Conservation (phyloP, 2,329 filamentous ascomycete species). For the Aureobasidium vineae region DNA sequence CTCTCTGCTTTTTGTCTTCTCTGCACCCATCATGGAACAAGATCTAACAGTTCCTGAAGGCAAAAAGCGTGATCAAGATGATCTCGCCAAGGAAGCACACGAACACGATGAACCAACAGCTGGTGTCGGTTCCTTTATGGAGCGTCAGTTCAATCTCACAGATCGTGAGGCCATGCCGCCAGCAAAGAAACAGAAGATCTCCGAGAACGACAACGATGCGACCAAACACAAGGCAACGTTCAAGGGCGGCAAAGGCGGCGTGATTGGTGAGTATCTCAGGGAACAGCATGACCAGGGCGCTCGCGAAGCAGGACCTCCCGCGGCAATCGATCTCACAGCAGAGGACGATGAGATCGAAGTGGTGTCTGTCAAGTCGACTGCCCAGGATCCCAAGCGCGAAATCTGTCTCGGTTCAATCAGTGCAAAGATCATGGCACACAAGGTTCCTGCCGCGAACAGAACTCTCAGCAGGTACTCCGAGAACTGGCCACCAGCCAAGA, state of each 20-base stretch:
- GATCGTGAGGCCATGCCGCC: conserved; percentile 60
- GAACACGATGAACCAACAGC: conserved; percentile 28
- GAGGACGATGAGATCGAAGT: conserved; percentile 34
- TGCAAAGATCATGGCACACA: conserved; percentile 28
- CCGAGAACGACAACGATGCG: conserved; percentile 32
- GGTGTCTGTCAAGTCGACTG: conserved; percentile 25
- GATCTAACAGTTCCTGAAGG: conserved; percentile 1
- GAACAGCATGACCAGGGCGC: conserved; percentile 54
- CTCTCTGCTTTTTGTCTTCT: not conserved
- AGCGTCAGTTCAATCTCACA: conserved; percentile 72
- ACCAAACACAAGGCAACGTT: conserved; percentile 47
- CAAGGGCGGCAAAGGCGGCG: conserved; percentile 51
- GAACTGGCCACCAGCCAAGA: conserved; percentile 30
- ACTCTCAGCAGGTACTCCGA: conserved; percentile 61
- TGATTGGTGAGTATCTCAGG: conserved; percentile 63
- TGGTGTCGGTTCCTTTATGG: conserved; percentile 60
- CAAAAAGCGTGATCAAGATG: conserved; percentile 8
- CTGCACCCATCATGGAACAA: not conserved
- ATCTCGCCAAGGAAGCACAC: conserved; percentile 13
- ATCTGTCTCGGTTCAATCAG: conserved; percentile 29
- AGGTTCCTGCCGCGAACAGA: conserved; percentile 27
- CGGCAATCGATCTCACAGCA: conserved; percentile 54
- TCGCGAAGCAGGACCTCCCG: conserved; percentile 34
- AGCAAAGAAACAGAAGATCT: conserved; percentile 13
- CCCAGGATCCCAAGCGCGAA: conserved; percentile 25